These are phyloP conservation scores for Colletotrichum scovillei DNA, from an alignment of 2,329 filamentous ascomycete species.

Conservation along the genomic window DNA sequence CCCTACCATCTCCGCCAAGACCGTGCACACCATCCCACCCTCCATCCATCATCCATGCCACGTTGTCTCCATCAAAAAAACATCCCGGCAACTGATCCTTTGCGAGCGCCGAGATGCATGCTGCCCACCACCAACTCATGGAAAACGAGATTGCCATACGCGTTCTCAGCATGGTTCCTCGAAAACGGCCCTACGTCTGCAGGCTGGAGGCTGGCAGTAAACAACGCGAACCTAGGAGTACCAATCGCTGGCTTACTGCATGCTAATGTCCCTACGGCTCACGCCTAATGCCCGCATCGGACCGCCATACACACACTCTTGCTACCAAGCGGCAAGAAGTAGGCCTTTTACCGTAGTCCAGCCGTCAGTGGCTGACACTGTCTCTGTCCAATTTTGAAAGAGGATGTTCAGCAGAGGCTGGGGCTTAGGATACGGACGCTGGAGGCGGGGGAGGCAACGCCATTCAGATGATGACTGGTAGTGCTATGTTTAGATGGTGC, in stretches of 20 bases:
- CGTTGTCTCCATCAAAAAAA: not conserved
- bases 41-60: not conserved
- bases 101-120: not conserved
- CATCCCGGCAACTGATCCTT: not conserved
- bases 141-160: not conserved
- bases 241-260: not conserved
- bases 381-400: not conserved
- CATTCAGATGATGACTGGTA: not conserved
- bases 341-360: not conserved
- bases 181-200: not conserved
- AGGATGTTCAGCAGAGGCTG: not conserved
- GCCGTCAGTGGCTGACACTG: not conserved
- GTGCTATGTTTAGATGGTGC: not conserved
- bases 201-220: no score
- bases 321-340: not conserved
- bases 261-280: not conserved
- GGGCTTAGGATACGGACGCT: not conserved
- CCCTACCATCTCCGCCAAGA: constrained; percentile 26
- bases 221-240: not conserved
- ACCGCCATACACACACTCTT: not conserved
- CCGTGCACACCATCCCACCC: constrained; percentile 7
- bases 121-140: not conserved
- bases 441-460: not conserved
- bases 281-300: constrained; percentile 24
- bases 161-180: not conserved